Evolutionary conservation across 176 grass and related monocot species (phyloP), one percentile per base, ranked within the genome.

Genomic region (Rhipidocladum racemiflorum): DNA sequence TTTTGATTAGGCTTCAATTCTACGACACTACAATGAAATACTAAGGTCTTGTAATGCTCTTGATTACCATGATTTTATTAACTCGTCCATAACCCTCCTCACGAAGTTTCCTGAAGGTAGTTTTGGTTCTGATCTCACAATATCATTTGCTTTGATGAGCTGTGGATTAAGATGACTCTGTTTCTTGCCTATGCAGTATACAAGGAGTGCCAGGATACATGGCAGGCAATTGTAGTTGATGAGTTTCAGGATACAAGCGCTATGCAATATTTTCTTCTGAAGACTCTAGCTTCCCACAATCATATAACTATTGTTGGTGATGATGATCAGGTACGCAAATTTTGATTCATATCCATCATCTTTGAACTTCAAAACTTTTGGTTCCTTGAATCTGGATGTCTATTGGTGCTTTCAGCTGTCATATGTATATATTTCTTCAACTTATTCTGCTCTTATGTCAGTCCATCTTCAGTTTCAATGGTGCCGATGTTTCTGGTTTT

Each of bases 381-480:
- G 36, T 75, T 55, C 70, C 40, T 73, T 29, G 21, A 55, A 81
- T 75, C 32, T 68, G 38, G 21, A 55, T 89, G 59, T 55, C 7
- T 48, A 53, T 84, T 53, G 18, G n/a, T 72, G 42, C 21, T 61
- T 68, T 87, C 78, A 68, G 70, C 38, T 64, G 65, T 71, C 4
- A 81, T 72, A 74, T 71, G 40, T 56, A 68, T 39, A 34, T 34
- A 3, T 34, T 34, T 34, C 40, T 62, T 84, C 32, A 73, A 67
- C 54, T 39, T 83, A 49, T 64, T 81, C 60, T 85, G 75, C n/a
- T 80, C 50, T 77, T 91, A 39, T 80, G 49, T 83, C 75, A 97
- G 95, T 97, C 92, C 64, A 97, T 97, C 87, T 97, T 97, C 92
- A 94, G 95, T 91, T 97, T 97, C 72, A 97, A 94, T 70, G 95